Base-by-base conservation (phyloP, 2,329 filamentous ascomycete species). In the Sclerotinia spermophila region DNA sequence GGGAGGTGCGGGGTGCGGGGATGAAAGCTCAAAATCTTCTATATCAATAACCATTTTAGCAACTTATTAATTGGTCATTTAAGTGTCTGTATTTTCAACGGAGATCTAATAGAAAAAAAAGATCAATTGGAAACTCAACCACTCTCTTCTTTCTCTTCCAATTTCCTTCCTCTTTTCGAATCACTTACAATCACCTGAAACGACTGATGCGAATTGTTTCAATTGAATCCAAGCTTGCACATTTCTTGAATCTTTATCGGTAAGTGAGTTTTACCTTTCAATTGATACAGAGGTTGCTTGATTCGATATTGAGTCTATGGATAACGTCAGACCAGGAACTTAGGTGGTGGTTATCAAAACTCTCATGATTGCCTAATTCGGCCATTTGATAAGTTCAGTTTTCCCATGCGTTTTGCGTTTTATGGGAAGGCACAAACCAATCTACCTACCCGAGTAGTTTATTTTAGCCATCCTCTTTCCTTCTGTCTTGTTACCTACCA, bases 291-390 rank as follows among this genome's bases (percentile, higher is more conserved):
- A n/a, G n/a, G n/a, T n/a, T n/a, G n/a, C n/a, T n/a, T n/a, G n/a
- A n/a, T n/a, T n/a, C n/a, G n/a, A 51, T 27, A 51, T n/a, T 10
- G 48, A 19, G 48, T 27, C 10, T 13, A 51, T n/a, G 15, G 48
- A 24, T n/a, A 53, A 53, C n/a, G 45, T n/a, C 21, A n/a, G 8
- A 48, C 45, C 21, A 48, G 45, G 45, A 10, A 48, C 45, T 24
- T 10, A n/a, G 45, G 45, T 48, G 17, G 15, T 19, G 7, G 19
- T 10, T 61, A 42, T 21, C 58, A 19, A 21, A 21, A 44, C 30
- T 44, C 15, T 61, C n/a, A 61, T 42, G 30, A 61, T 61, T 42
- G 40, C 58, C 58, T 61, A 61, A 61, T 61, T 27, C 35, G 24
- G 58, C 17, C 38, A 59, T 59, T 59, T 38, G n/a, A n/a, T n/a